A percentile compares a stretch with the other conserved stretches of the same genome.
Conservation (phyloP, 495 filamentous ascomycete genomes). For the Achaetomiella virescens region DNA sequence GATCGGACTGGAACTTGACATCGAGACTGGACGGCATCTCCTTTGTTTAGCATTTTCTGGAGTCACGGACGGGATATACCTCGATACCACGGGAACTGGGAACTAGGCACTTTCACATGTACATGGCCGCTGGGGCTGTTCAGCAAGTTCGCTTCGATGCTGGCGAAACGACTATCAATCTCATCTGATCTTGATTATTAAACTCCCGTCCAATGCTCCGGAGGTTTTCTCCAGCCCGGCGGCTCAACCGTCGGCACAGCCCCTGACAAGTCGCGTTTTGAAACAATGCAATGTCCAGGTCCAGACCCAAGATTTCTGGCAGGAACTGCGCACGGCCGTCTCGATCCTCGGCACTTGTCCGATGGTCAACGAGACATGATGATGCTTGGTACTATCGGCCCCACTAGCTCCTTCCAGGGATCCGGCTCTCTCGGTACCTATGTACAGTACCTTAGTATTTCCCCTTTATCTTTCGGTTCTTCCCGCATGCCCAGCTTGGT, state of each 20-base stretch:
- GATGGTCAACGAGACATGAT: too few relatives aligned
- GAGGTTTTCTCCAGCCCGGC: not conserved
- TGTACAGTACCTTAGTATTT: not conserved
- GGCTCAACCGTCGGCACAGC: not conserved
- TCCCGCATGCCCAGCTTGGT: not conserved
- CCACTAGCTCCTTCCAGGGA: too few relatives aligned
- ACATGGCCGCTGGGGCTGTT: not conserved
- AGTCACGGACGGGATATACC: not conserved
- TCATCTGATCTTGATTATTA: not conserved
- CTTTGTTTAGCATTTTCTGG: conserved; percentile 2
- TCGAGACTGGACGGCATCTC: not conserved
- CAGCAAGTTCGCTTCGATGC: too few relatives aligned
- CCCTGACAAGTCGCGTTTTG: too few relatives aligned
- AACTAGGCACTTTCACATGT: not conserved
- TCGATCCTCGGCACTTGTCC: too few relatives aligned
- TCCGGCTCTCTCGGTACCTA: not conserved
- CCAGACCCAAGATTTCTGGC: not conserved
- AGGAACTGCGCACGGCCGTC: too few relatives aligned
- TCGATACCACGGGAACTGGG: conserved; percentile 4
- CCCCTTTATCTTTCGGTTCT: not conserved
- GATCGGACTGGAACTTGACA: not conserved
- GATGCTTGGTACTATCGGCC: too few relatives aligned
- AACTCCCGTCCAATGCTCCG: not conserved
- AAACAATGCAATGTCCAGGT: not conserved
- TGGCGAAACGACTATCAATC: not conserved